Conservation (phyloP, 768 basidiomycete genomes). For the Suillus tomentosus region DNA sequence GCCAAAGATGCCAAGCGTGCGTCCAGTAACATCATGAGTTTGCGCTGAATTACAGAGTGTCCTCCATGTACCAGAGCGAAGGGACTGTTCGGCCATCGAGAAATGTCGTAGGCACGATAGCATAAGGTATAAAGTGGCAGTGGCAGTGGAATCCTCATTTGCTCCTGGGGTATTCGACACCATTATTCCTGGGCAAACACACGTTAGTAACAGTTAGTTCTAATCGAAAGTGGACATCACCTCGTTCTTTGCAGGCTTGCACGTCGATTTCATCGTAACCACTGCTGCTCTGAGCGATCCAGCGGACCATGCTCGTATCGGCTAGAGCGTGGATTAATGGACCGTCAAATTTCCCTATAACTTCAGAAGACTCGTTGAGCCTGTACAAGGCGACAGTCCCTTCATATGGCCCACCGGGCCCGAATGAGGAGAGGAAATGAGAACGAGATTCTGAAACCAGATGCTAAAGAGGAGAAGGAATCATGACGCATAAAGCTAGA, state of each 20-base stretch:
- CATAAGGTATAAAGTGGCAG: conserved; percentile 75
- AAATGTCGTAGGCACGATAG: conserved; percentile 73
- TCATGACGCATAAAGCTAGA: background rate
- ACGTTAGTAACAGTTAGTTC: conserved; percentile 1
- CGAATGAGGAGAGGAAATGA: conserved; percentile 63
- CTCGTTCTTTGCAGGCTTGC: conserved; percentile 64
- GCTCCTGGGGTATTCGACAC: conserved; percentile 85
- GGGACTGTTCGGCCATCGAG: conserved; percentile 54
- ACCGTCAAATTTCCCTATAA: conserved; percentile 75
- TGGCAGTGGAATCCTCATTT: conserved; percentile 87
- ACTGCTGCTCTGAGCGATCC: conserved; percentile 87
- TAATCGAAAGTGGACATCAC: conserved; percentile 36
- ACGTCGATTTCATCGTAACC: conserved; percentile 87
- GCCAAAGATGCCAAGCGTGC: conserved; percentile 67
- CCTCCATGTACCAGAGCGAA: conserved; percentile 61
- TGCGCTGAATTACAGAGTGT: conserved; percentile 44
- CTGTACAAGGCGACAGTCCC: conserved; percentile 76
- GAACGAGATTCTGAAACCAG: conserved; percentile 58
- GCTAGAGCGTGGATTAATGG: conserved; percentile 70
- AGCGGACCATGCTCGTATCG: conserved; percentile 53
- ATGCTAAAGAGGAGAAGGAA: conserved; percentile 32
- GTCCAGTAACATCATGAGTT: conserved; percentile 62
- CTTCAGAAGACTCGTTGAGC: conserved; percentile 61
- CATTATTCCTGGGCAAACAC: conserved; percentile 51
- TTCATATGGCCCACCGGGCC: conserved; percentile 67